Evolutionary conservation across 208 protist species (phyloP).

Genomic region (Pavlovales sp.): DNA sequence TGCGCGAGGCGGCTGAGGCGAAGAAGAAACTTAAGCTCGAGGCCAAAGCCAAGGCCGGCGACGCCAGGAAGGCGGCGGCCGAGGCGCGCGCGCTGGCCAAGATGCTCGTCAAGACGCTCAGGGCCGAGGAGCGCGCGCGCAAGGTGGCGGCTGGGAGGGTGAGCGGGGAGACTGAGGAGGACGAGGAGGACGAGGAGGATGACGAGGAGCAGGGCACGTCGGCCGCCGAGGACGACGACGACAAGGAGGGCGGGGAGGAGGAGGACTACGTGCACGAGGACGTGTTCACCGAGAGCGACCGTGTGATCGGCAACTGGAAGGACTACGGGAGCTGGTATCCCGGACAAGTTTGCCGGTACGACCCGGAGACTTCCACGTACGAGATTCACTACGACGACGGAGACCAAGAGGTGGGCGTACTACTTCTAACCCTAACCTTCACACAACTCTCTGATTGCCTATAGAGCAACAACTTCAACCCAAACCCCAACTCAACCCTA

Average conservation of each 20-base stretch:
- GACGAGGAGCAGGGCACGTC: neutral
- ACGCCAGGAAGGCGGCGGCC: neutral
- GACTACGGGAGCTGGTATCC: neutral
- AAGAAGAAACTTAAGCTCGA: neutral
- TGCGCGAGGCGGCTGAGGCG: neutral
- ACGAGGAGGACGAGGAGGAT: neutral
- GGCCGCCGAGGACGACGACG: neutral
- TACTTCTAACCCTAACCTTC: too few species aligned
- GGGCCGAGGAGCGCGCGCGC: neutral
- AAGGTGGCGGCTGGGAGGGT: too few species aligned
- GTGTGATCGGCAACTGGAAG: neutral
- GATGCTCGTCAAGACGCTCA: too few species aligned
- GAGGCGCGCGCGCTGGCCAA: too few species aligned
- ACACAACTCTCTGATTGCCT: too few species aligned
- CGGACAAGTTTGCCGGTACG: neutral
- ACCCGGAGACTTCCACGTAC: neutral
- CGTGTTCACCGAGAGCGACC: neutral
- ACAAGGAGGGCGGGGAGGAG: neutral
- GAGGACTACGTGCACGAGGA: neutral
- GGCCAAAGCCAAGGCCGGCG: neutral
- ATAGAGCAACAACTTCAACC: too few species aligned
- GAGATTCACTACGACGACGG: neutral
- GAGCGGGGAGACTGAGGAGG: neutral
- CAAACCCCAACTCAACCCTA: too few species aligned
- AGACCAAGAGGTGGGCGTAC: neutral